Evolutionary conservation across 164 flowering plant genomes (phyloP).

Genomic region (Santalum album): DNA sequence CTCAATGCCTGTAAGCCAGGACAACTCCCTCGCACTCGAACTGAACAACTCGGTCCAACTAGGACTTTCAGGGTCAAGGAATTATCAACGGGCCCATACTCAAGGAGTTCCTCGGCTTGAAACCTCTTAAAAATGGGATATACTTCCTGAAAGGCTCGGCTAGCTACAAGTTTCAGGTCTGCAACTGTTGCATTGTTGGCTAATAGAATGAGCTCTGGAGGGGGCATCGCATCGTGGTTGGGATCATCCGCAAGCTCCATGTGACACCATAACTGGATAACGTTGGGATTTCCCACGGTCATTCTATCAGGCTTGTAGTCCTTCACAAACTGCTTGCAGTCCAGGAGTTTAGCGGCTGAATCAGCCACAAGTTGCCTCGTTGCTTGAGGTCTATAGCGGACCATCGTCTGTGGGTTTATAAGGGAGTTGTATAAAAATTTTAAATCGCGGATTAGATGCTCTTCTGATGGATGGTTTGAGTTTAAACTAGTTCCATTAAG

Average conservation of each 20-base stretch:
- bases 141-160: slow-evolving; percentile 54
- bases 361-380: slow-evolving; percentile 18
- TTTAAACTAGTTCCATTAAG: background rate
- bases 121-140: slow-evolving; percentile 54
- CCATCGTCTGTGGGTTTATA: slow-evolving; percentile 48
- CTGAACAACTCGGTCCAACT: slow-evolving; percentile 24
- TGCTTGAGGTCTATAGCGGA: slow-evolving; percentile 16
- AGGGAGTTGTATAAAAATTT: slow-evolving; percentile 39
- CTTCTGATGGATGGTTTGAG: slow-evolving; percentile 28
- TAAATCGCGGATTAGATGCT: slow-evolving; percentile 37
- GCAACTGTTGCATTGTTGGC: slow-evolving; percentile 43
- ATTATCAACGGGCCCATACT: slow-evolving; percentile 35
- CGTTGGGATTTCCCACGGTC: slow-evolving; percentile 9
- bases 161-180: slow-evolving; percentile 51
- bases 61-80: slow-evolving; percentile 31
- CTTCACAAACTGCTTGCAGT: slow-evolving; percentile 83
- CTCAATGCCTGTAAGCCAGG: slow-evolving; percentile 25
- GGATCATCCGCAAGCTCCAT: slow-evolving; percentile 41
- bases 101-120: slow-evolving; percentile 45
- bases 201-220: slow-evolving; percentile 49
- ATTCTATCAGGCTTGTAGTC: slow-evolving; percentile 31
- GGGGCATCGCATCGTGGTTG: slow-evolving; percentile 28
- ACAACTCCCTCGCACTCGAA: slow-evolving; percentile 39
- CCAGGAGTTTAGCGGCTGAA: slow-evolving; percentile 51
- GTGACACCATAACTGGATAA: slow-evolving; percentile 28